Evolutionary conservation across 805 yeast species (phyloP), one percentile per base, ranked within the genome.

Genomic region (Wickerhamiella hasegawae): DNA sequence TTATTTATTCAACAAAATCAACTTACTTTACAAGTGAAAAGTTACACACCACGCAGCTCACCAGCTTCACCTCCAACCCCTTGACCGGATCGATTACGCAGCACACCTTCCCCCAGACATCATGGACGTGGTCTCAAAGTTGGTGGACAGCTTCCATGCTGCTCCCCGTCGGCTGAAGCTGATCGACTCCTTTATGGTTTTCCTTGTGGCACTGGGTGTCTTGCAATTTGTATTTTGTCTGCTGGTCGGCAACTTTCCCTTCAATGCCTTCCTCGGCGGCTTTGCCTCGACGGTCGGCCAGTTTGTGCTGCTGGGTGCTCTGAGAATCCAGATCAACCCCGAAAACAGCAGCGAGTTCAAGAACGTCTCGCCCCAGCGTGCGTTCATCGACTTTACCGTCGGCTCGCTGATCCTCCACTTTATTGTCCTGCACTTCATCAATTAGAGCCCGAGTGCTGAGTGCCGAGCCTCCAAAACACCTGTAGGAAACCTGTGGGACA

Each of bases 231-330:
- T 65, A 3, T 87, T 84, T 56, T 79, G 80, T 45, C 46, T 76
- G 28, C 41, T 83, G 11, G 71, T 84, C 31, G 94, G 96, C 25
- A 82, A 72, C 48, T 90, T 78, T 45, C 99, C 99, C 14, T 90
- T 90, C 69, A 90, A 90, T 59, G 97, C 95, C 18, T 90, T 90
- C 53, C 66, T 90, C 40, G 87, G 94, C 16, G 97, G 97, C 1
- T 90, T 90, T 53, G 70, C 78, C 37, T 64, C 83, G 17, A 81
- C 96, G 31, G 96, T 90, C 34, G 97, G 94, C 11, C 97, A 90
- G 57, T 90, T 90, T 55, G 97, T 90, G 18, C 68, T 90, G 43
- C 73, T 92, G 10, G 63, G 61, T n/a, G 39, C 45, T 24, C 43
- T 90, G 50, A 68, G 97, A 51, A 66, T 87, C 50, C 96, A 85